phyloP scores from a whole-genome alignment of 352 stramenopile species.

The Phytophthora pistaciae region DNA sequence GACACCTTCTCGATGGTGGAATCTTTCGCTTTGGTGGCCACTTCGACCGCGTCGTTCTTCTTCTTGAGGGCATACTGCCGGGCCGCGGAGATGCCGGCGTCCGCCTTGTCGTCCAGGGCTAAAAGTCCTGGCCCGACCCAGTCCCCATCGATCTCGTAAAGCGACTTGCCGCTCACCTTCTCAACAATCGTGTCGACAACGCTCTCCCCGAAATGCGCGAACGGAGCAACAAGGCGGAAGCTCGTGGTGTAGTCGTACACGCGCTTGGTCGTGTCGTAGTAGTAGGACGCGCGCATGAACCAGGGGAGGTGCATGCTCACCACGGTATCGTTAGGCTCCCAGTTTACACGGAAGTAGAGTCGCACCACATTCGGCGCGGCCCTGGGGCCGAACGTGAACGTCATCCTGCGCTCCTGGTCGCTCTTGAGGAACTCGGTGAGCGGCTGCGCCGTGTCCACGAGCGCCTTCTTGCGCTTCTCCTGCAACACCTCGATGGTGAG shows the following conservation, averaged over 20 bases:
- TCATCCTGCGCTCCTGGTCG: constrained; percentile 41
- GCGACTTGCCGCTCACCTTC: constrained; percentile 61
- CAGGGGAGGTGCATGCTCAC: constrained; percentile 42
- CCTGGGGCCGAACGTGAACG: constrained; percentile 52
- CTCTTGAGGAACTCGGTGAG: constrained; percentile 43
- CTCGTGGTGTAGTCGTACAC: constrained; percentile 83
- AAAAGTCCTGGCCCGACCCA: constrained; percentile 56
- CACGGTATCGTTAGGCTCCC: background rate
- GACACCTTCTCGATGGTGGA: background rate
- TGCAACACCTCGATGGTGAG: constrained; percentile 59
- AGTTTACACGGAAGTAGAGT: constrained; percentile 31
- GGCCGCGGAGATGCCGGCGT: constrained; percentile 16
- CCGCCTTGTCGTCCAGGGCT: constrained; percentile 66
- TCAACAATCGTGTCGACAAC: constrained; percentile 62
- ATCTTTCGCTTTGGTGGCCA: background rate
- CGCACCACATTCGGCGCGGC: constrained; percentile 28
- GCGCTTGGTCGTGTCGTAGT: constrained; percentile 75
- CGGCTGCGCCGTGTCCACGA: constrained; percentile 47
- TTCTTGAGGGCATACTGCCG: background rate
- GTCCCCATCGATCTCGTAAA: constrained; percentile 59
- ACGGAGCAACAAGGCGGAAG: constrained; percentile 60
- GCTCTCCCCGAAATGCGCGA: constrained; percentile 69
- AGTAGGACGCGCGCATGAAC: constrained; percentile 71
- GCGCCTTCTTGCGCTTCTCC: constrained; percentile 50
- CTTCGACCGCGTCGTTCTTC: background rate